Evolutionary conservation across 176 grass and related monocot species (phyloP).

Genomic region (Triticum turgidum): DNA sequence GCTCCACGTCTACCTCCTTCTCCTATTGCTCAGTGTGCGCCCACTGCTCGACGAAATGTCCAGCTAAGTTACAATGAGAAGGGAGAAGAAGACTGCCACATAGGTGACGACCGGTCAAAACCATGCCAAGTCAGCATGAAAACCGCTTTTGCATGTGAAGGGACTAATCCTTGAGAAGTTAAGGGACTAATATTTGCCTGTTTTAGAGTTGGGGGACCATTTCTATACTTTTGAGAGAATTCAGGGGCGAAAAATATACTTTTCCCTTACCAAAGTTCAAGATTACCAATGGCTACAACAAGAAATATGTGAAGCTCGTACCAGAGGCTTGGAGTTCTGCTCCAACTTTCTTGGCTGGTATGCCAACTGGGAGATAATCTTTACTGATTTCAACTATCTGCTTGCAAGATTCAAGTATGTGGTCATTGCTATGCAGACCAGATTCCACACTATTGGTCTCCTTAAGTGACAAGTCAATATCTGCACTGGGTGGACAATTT

Average conservation of each 20-base stretch:
- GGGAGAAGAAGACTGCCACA: not conserved
- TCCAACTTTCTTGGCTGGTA: constrained; percentile 80
- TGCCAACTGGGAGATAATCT: constrained; percentile 75
- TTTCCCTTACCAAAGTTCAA: not conserved
- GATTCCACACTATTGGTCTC: constrained; percentile 29
- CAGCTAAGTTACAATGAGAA: not conserved
- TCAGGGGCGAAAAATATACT: too few relatives aligned
- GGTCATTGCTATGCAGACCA: constrained; percentile 19
- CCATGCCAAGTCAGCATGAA: not conserved
- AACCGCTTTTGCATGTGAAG: not conserved
- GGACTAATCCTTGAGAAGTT: not conserved
- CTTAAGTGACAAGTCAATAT: constrained; percentile 31
- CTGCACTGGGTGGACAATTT: constrained; percentile 16
- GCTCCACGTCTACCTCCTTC: not conserved
- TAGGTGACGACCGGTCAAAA: not conserved
- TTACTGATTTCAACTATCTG: constrained; percentile 57
- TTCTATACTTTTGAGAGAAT: too few relatives aligned
- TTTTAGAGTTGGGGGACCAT: too few relatives aligned
- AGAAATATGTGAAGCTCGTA: constrained; percentile 24
- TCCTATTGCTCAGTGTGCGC: not conserved
- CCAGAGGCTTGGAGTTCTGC: constrained; percentile 92
- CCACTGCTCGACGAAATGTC: not conserved
- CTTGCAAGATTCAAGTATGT: constrained; percentile 55
- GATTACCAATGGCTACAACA: not conserved
- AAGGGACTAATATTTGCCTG: not conserved